Base-by-base conservation (phyloP, 257 asterid species). In the Penstemon newberryi region DNA sequence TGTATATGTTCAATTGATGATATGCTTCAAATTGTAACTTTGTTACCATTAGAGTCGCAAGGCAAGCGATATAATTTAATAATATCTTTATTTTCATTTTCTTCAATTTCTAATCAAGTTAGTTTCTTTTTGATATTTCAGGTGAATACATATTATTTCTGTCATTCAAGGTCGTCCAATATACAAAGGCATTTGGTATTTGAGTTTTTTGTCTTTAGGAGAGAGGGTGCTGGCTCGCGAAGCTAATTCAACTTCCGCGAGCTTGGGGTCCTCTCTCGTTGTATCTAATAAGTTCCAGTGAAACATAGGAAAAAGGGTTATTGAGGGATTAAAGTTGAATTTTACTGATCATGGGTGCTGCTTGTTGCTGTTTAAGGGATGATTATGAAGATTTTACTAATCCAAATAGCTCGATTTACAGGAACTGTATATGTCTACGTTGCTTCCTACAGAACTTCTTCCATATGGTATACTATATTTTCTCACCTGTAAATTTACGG, bases 221-320 rank as follows among this genome's bases (percentile, higher is more conserved):
- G 68, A 47, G 68, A 46, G 93, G 84, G 75, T 74, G 77, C 89
- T 87, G 77, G 88, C 77, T 89, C 75, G 79, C 70, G 43, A 66
- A 73, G 84, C 66, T 41, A 60, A 43, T 56, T 65, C 53, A 37
- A 60, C 75, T 70, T 77, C 77, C 25, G 75, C 75, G 80, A 77
- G 87, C 86, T 85, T 56, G 83, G 87, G 82, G 79, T 78, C 86
- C 89, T 84, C 87, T 80, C 89, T 82, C 83, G 53, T 64, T 38
- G 58, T 44, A 41, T 62, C 70, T 55, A 49, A 53, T 63, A 36
- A 10, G 12, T 54, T 60, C 33, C 69, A 59, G 53, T 44, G 74
- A 72, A 66, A 13, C 37, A 54, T 51, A 58, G 70, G 13, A 51
- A 25, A 52, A 66, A 58, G 36, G 50, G 60, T 25, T 25, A 25